Conservation (phyloP, 2,329 filamentous ascomycete genomes). For the Exophiala aquamarina region DNA sequence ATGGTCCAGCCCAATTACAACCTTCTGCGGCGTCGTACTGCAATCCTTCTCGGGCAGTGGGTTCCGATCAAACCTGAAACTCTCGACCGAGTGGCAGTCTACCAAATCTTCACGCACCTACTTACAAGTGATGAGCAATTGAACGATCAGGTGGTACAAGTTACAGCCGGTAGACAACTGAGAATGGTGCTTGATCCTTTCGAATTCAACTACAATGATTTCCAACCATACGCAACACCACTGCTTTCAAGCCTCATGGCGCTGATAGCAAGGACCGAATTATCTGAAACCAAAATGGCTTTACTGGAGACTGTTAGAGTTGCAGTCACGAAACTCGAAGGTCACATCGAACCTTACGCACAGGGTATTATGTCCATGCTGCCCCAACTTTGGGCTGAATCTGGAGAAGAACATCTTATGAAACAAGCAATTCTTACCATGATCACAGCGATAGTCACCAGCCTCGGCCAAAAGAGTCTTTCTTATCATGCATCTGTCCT, state of each 20-base stretch:
- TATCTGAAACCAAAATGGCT: conserved; percentile 86
- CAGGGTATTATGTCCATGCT: conserved; percentile 80
- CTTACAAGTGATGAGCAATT: conserved; percentile 72
- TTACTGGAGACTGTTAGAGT: conserved; percentile 83
- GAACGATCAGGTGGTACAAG: conserved; percentile 89
- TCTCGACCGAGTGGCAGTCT: conserved; percentile 69
- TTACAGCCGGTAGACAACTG: conserved; percentile 85
- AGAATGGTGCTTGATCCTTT: conserved; percentile 80
- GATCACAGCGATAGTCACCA: conserved; percentile 78
- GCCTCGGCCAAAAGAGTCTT: conserved; percentile 75
- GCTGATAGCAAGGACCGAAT: conserved; percentile 75
- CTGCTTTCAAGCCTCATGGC: conserved; percentile 72
- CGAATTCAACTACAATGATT: conserved; percentile 71
- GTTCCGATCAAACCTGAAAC: conserved; percentile 73
- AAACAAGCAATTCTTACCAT: conserved; percentile 91
- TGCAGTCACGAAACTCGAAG: conserved; percentile 78
- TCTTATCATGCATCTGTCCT: conserved; percentile 78
- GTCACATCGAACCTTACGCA: conserved; percentile 62
- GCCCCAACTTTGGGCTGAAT: conserved; percentile 79
- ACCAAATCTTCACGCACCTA: conserved; percentile 85
- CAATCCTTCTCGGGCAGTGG: conserved; percentile 89
- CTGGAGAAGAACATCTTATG: conserved; percentile 84
- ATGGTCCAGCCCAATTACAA: conserved; percentile 67
- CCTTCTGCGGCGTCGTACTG: conserved; percentile 80
- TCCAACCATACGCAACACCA: conserved; percentile 73